These are phyloP conservation scores for Lachnellula hyalina DNA, from an alignment of 2,329 filamentous ascomycete genomes.

Conservation along the genomic window DNA sequence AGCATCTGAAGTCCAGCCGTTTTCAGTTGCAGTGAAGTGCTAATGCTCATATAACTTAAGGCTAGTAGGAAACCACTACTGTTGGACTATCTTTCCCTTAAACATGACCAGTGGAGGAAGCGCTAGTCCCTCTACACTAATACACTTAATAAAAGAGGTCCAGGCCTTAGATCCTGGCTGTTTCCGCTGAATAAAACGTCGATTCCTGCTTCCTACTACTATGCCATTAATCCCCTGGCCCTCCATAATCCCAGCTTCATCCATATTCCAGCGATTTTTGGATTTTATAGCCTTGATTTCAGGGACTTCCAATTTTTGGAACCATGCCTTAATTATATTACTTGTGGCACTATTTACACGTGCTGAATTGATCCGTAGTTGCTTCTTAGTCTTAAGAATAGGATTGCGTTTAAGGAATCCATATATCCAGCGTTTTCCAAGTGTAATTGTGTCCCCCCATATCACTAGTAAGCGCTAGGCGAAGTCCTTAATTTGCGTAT, in stretches of 20 bases:
- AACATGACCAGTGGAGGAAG: not conserved
- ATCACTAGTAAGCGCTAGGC: no score
- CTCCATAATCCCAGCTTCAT: constrained; percentile 5
- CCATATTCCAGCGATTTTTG: constrained; percentile 5
- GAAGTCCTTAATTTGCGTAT: no score
- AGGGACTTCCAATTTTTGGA: not conserved
- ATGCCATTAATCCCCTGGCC: not conserved
- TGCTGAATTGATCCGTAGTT: not conserved
- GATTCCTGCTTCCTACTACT: not conserved
- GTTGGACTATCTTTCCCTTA: not conserved
- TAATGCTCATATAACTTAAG: no score
- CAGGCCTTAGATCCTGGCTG: constrained; percentile 3
- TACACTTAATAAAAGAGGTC: constrained; percentile 4
- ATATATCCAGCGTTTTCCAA: no score
- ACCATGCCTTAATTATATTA: constrained; percentile 3
- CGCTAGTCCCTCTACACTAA: not conserved
- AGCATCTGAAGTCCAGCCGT: no score
- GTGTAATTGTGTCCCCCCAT: no score
- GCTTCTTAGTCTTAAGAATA: not conserved
- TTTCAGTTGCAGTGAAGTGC: no score
- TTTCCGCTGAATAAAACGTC: constrained; percentile 2
- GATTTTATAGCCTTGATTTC: not conserved
- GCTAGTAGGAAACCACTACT: no score
- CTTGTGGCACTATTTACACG: constrained; percentile 1
- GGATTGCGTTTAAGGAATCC: no score